Evolutionary conservation across 495 filamentous ascomycete species (phyloP).

Genomic region (Lophiostoma macrostomum): DNA sequence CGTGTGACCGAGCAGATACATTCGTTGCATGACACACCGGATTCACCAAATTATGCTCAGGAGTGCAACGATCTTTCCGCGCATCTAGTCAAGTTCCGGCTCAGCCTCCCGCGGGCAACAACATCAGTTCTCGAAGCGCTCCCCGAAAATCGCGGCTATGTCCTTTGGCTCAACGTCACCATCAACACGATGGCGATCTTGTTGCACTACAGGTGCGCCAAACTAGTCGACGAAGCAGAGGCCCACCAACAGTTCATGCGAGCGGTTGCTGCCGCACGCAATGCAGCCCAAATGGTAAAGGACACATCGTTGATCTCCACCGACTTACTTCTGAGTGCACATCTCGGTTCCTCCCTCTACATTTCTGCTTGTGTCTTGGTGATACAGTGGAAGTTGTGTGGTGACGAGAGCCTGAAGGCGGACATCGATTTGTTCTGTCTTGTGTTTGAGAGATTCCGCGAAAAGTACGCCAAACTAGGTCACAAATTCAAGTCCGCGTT

Average conservation of each 20-base stretch:
- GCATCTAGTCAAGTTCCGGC: slow-evolving; percentile 19
- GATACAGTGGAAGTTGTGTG: slow-evolving; percentile 20
- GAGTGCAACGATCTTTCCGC: slow-evolving; percentile 10
- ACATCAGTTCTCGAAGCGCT: slow-evolving; percentile 15
- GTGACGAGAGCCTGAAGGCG: slow-evolving; percentile 8
- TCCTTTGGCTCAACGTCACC: slow-evolving; percentile 15
- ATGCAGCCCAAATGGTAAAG: slow-evolving; percentile 13
- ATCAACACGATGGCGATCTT: slow-evolving; percentile 24
- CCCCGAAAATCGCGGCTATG: slow-evolving; percentile 1
- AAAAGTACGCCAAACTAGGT: slow-evolving; percentile 10
- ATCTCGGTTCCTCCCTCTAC: slow-evolving; percentile 12
- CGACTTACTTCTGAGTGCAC: slow-evolving; percentile 18
- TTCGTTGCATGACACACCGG: slow-evolving; percentile 12
- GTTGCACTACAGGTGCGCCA: slow-evolving; percentile 13
- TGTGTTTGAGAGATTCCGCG: slow-evolving; percentile 23
- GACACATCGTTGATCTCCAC: slow-evolving; percentile 19
- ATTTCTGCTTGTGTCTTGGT: slow-evolving; percentile 15
- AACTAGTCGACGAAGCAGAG: not conserved
- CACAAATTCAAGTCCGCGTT: slow-evolving; percentile 23
- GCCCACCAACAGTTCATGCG: not conserved
- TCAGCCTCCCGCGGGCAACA: slow-evolving; percentile 18
- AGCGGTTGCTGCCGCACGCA: slow-evolving; percentile 17
- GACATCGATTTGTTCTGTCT: slow-evolving; percentile 23
- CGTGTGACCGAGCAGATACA: slow-evolving; percentile 20
- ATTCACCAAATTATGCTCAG: slow-evolving; percentile 6